Evolutionary conservation across 768 basidiomycete species (phyloP), one percentile per base, ranked within the genome.

Genomic region (Psilocybe sp.): DNA sequence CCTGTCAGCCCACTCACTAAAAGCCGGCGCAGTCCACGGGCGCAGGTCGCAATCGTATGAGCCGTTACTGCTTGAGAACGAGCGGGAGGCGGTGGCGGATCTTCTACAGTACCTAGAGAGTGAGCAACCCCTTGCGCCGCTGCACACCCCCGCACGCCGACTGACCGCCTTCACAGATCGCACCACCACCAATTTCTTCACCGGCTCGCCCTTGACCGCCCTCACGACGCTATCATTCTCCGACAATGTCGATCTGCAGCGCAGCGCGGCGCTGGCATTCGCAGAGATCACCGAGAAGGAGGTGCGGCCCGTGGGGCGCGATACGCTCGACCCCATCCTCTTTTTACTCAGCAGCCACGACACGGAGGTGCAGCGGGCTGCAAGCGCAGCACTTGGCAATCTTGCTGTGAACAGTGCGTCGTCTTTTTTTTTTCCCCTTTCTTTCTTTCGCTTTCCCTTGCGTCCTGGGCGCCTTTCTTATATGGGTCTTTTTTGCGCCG

Each of bases 201-300:
- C 82, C 45, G 97, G 96, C 48, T 84, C 86, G 14, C 96, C 97
- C 15, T 85, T 99, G 51, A 79, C 87, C 46, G 94, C 97, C 35
- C 75, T 99, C 49, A 98, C 96, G 11, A 98, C 93, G 44, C 87
- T 99, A 54, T 96, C 94, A 18, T 99, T 98, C 75, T 94, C 91
- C 16, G 97, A 98, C 73, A 99, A 99, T 72, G 96, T 99, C 58
- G 97, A 98, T 73, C 79, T 99, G 15, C 97, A 99, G 74, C 84
- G 97, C 44, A 96, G 92, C 56, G 97, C 97, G 2, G 97, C 97
- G 4, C 81, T 99, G 39, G 97, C 97, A 0, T 99, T 98, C 63
- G 97, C 97, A 34, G 97, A 99, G 70, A 99, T 99, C 52, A 99
- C 97, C 18, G 97, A 99, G 76, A 98, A 98, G 73, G 97, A 99